Evolutionary conservation across 768 basidiomycete species (phyloP).

Genomic region (Rhodotorula babjevae): DNA sequence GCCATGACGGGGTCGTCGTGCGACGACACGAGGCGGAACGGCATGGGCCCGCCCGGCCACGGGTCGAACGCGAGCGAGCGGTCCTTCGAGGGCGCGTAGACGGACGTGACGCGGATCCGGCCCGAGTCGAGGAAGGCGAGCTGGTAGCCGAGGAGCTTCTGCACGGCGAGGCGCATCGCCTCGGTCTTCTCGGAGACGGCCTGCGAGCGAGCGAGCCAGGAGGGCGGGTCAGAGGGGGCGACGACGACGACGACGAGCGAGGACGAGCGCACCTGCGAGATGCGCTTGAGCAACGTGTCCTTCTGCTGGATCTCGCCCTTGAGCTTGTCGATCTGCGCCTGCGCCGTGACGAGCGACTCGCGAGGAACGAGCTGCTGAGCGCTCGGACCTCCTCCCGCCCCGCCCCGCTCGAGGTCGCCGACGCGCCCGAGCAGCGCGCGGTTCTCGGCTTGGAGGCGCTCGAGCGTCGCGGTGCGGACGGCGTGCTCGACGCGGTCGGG

Average conservation of each 20-base stretch:
- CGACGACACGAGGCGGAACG: conserved; percentile 37
- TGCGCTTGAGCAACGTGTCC: conserved; percentile 75
- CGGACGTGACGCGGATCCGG: conserved; percentile 79
- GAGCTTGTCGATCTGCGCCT: conserved; percentile 70
- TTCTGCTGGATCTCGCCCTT: conserved; percentile 64
- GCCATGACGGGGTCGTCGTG: conserved; percentile 48
- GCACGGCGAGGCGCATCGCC: conserved; percentile 87
- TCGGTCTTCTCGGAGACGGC: conserved; percentile 77
- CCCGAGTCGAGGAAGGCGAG: conserved; percentile 87
- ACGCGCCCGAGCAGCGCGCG: conserved; percentile 68
- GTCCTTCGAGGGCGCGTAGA: conserved; percentile 60
- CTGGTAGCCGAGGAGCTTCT: conserved; percentile 82
- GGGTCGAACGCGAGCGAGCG: conserved; percentile 67
- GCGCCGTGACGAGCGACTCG: conserved; percentile 56
- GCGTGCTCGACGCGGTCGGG: conserved; percentile 80
- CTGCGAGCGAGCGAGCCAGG: conserved; percentile 48
- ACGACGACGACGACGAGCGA: neutral
- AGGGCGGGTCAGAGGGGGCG: neutral
- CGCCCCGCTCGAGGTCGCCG: conserved; percentile 32
- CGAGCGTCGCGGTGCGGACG: conserved; percentile 66
- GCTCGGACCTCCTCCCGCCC: neutral
- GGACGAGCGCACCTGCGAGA: conserved; percentile 58
- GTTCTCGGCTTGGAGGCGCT: conserved; percentile 75
- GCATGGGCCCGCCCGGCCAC: conserved; percentile 35
- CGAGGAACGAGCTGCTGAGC: conserved; percentile 32